Evolutionary conservation across 192 early-diverging fungal species (phyloP).

Genomic region (Cetraspora pellucida): DNA sequence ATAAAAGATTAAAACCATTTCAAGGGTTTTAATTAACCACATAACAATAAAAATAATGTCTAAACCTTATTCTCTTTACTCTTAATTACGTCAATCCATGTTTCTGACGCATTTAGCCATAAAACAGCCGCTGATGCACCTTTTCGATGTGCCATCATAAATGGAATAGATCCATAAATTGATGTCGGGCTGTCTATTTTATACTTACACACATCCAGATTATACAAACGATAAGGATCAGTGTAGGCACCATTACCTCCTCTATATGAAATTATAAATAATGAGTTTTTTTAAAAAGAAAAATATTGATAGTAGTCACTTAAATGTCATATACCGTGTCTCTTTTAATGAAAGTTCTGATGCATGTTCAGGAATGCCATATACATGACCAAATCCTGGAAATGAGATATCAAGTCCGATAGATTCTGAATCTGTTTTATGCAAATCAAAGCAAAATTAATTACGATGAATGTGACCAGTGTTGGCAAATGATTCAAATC

Average conservation of each 20-base stretch:
- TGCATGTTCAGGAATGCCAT: slow-evolving; percentile 96
- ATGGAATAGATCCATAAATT: slow-evolving; percentile 93
- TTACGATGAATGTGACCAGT: too few relatives aligned
- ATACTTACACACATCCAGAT: slow-evolving; percentile 98
- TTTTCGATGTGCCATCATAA: slow-evolving; percentile 88
- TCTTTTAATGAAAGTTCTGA: slow-evolving; percentile 79
- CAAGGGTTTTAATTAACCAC: too few relatives aligned
- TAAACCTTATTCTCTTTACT: slow-evolving; percentile 41
- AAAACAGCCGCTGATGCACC: slow-evolving; percentile 77
- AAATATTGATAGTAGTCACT: too few relatives aligned
- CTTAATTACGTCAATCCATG: slow-evolving; percentile 95
- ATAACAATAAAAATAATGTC: too few relatives aligned
- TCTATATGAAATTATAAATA: slow-evolving; percentile 24
- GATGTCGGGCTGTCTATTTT: slow-evolving; percentile 91
- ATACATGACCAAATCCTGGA: slow-evolving; percentile 82
- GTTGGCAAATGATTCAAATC: too few relatives aligned
- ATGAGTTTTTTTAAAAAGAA: too few relatives aligned
- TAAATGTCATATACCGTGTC: slow-evolving; percentile 54
- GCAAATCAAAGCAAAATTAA: too few relatives aligned
- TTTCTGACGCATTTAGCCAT: slow-evolving; percentile 95
- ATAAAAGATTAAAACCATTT: too few relatives aligned
- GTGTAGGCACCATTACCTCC: slow-evolving; percentile 70
- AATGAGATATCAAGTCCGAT: slow-evolving; percentile 93
- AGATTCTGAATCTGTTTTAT: slow-evolving; percentile 65
- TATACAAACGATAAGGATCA: slow-evolving; percentile 96